phyloP scores from a whole-genome alignment of 805 yeast genomes.

The Myxozyma melibiosi region DNA sequence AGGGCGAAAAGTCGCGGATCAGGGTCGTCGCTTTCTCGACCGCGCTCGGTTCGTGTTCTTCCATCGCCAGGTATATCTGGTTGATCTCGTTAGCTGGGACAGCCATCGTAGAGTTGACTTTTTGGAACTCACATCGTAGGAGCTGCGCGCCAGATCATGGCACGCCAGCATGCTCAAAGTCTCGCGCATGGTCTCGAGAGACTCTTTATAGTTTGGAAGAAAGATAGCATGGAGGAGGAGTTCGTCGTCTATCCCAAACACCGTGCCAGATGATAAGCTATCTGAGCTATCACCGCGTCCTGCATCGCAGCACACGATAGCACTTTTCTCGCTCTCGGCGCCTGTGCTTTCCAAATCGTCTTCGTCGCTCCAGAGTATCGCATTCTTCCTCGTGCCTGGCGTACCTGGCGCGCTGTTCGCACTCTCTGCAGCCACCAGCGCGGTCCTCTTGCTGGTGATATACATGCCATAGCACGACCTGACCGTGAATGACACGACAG shows the following conservation, averaged over 20 bases:
- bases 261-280: not conserved
- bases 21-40: slow-evolving; percentile 19
- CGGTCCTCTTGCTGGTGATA: slow-evolving; percentile 3
- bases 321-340: too few species aligned
- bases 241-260: not conserved
- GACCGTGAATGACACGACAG: slow-evolving; percentile 24
- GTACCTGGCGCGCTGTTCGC: not conserved
- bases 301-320: too few species aligned
- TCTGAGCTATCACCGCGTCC: too few species aligned
- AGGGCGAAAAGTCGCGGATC: slow-evolving; percentile 10
- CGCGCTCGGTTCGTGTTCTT: slow-evolving; percentile 21
- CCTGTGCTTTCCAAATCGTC: too few species aligned
- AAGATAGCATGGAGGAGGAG: slow-evolving; percentile 28
- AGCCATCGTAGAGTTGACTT: too few species aligned
- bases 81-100: not conserved
- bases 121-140: slow-evolving; percentile 27
- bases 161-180: slow-evolving; percentile 29
- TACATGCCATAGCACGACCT: slow-evolving; percentile 33
- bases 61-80: slow-evolving; percentile 31
- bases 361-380: too few species aligned
- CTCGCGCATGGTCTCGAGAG: slow-evolving; percentile 27
- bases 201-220: slow-evolving; percentile 31
- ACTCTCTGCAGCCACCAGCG: not conserved
- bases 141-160: slow-evolving; percentile 20
- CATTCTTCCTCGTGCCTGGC: too few species aligned